A percentile compares a stretch with the other conserved stretches of the same genome.
Evolutionary conservation across 2,329 filamentous ascomycete genomes (phyloP).

Genomic region (Onygenales sp.): DNA sequence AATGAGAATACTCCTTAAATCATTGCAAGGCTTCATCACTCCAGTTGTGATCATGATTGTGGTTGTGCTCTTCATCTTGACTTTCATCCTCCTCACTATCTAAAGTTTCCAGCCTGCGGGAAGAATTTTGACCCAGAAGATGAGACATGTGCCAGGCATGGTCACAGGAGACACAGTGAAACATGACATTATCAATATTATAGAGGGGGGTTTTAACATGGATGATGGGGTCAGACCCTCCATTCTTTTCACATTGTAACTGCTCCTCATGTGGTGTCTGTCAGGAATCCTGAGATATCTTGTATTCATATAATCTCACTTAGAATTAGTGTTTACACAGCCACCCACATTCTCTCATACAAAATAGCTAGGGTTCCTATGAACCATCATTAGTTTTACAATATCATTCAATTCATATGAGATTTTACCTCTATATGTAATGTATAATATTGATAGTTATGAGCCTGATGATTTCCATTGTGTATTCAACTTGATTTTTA

Average conservation of each 20-base stretch:
- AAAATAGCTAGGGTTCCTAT: too few relatives aligned
- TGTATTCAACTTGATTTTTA: too few relatives aligned
- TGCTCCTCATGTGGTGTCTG: slow-evolving; percentile 74
- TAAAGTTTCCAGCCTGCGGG: not conserved
- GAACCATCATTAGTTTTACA: too few relatives aligned
- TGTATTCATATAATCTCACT: too few relatives aligned
- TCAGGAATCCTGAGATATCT: too few relatives aligned
- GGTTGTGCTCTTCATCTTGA: slow-evolving; percentile 16
- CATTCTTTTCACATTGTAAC: slow-evolving; percentile 67
- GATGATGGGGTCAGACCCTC: slow-evolving; percentile 66
- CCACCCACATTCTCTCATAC: too few relatives aligned
- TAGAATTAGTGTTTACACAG: too few relatives aligned
- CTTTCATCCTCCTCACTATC: slow-evolving; percentile 17
- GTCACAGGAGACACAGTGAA: slow-evolving; percentile 69
- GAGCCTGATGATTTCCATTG: too few relatives aligned
- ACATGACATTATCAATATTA: slow-evolving; percentile 66
- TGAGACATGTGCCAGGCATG: slow-evolving; percentile 79
- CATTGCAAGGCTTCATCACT: slow-evolving; percentile 50
- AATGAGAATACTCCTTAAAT: slow-evolving; percentile 60
- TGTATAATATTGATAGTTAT: too few relatives aligned
- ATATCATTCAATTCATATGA: too few relatives aligned
- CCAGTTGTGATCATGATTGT: slow-evolving; percentile 22
- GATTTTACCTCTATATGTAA: too few relatives aligned
- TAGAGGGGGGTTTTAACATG: slow-evolving; percentile 59
- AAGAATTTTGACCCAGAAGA: slow-evolving; percentile 42